Evolutionary conservation across 164 flowering plant genomes (phyloP).

Genomic region (Magnolia officinalis): DNA sequence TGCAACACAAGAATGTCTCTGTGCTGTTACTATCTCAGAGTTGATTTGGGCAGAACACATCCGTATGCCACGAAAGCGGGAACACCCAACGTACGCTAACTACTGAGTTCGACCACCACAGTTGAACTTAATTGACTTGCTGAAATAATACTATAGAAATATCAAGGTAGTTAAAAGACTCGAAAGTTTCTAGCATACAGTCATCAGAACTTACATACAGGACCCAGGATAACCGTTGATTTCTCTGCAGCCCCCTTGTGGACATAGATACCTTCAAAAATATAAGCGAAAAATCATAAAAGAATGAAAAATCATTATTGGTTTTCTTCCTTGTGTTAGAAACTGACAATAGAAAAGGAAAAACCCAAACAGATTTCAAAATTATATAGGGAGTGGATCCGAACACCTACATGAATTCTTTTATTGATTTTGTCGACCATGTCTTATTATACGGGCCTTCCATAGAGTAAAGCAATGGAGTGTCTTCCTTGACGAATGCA

Average conservation of each 20-base stretch:
- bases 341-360: neutral
- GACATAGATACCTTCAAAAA: constrained; percentile 28
- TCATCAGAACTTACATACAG: constrained; percentile 28
- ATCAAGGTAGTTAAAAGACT: neutral
- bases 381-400: neutral
- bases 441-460: constrained; percentile 31
- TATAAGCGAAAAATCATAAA: neutral
- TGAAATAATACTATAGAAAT: neutral
- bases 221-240: constrained; percentile 31
- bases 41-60: too few species aligned
- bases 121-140: neutral
- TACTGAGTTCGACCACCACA: too few species aligned
- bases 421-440: constrained; percentile 34
- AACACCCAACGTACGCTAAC: too few species aligned
- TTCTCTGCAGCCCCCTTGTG: constrained; percentile 34
- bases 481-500: constrained; percentile 34
- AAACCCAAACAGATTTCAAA: neutral
- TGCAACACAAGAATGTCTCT: too few species aligned
- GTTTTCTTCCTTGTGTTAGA: neutral
- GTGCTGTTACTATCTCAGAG: too few species aligned
- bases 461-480: constrained; percentile 29
- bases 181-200: neutral
- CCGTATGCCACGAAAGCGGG: too few species aligned
- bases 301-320: neutral
- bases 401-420: constrained; percentile 30